Base-by-base conservation (phyloP, 352 stramenopile genomes). In the Saprolegnia parasitica region DNA sequence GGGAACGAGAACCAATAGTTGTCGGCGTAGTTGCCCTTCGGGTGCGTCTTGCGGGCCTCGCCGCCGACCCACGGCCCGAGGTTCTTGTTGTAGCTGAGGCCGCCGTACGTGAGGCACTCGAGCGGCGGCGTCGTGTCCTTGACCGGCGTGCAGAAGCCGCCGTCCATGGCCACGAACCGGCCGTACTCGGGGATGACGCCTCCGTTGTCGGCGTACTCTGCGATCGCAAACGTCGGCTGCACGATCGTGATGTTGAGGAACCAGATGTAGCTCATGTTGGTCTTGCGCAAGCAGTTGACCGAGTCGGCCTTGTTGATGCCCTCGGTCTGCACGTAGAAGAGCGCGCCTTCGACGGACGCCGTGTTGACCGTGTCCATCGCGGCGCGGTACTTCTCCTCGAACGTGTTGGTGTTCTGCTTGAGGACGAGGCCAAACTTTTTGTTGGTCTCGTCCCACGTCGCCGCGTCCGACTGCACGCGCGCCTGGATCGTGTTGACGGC, bases 1-100 rank as follows among this genome's bases (percentile, higher is more conserved):
- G 81, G 83, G 77, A 76, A 88, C 40, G 81, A 88, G 78, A 81
- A 89, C 83, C 83, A 90, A 67, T 80, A 84, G 72, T 81, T 87
- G 72, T 71, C 72, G 20, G 77, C 75, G 74, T 89, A 89, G n/a
- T 79, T 79, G 15, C 78, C 81, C 15, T 77, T 78, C 3, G 72
- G 68, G 63, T 89, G 78, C 16, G 73, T 74, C 16, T 50, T 56
- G 61, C 83, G 72, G 32, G 74, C 58, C 56, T 84, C 74, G 49
- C 72, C 77, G 49, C 83, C 83, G 39, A 90, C 78, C 35, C 74
- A 80, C 5, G 72, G 65, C 6, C 83, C 83, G 21, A 89, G 74
- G 26, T 83, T 71, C 35, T 70, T 72, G 42, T 78, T 52, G 46
- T 75, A 78, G 32, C 78, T 75, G 5, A 83, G 57, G 13, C 81